Base-by-base conservation (phyloP, 345 rosid genomes). In the Citrus sp. region DNA sequence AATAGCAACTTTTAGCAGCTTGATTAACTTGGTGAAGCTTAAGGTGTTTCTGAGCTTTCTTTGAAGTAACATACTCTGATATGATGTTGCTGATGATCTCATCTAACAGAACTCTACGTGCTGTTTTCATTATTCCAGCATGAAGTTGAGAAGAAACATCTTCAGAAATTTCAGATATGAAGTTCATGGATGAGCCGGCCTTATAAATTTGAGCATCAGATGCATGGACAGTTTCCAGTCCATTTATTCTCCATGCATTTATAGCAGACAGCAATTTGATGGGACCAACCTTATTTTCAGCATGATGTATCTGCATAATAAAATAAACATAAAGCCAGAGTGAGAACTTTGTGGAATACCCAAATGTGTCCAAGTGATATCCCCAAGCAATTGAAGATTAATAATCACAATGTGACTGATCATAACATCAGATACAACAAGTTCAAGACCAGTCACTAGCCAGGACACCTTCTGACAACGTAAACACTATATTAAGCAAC, bases 61-160 rank as follows among this genome's bases (percentile, higher is more conserved):
- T 92, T 54, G 80, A 74, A 78, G 82, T 80, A 71, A 81, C 78
- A 61, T 84, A 87, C 70, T 90, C 97, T 60, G 90, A 82, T 69
- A 94, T 90, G 59, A 86, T 79, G 74, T 83, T 80, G 80, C 93
- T 82, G 67, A 94, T 90, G 81, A 97, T 89, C 84, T 94, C 98
- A 84, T 97, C 95, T n/a, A 97, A 79, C 22, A 91, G 78, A 81
- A 91, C 90, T 83, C 95, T 87, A 74, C 98, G 95, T 62, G 95
- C 94, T 42, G 86, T 83, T 86, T 90, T 92, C 87, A 94, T 80
- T 73, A 97, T 88, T 77, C 93, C 94, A 60, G 86, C 67, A 77
- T 94, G 99, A 82, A 97, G 86, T 85, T 94, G 92, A 77, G 75
- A 79, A 82, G 98, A 92, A 82, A 97, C 85, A 67, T 81, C 93